phyloP scores from a whole-genome alignment of 2,329 filamentous ascomycete species.

The Trichoderma lentiforme region DNA sequence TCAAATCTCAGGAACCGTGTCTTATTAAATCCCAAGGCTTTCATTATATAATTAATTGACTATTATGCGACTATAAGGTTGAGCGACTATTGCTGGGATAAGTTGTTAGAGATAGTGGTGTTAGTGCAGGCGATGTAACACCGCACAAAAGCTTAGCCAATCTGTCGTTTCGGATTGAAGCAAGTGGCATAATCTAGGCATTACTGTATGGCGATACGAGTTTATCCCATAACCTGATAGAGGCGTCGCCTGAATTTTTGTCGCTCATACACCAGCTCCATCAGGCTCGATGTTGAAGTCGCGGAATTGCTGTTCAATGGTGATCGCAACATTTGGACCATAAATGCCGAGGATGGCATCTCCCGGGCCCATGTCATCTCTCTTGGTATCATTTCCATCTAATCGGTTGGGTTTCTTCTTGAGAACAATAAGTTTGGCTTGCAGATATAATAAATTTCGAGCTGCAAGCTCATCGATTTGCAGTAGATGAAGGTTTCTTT shows the following conservation, averaged over 20 bases:
- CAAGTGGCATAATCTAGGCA: no score
- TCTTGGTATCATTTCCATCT: background rate
- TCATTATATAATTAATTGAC: no score
- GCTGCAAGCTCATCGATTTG: background rate
- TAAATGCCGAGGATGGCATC: background rate
- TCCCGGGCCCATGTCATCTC: background rate
- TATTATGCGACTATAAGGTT: background rate
- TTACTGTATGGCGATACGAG: no score
- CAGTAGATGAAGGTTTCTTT: background rate
- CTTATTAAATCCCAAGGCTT: no score
- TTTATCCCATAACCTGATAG: no score
- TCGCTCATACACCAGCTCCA: background rate
- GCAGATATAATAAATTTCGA: background rate
- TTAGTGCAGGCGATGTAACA: background rate
- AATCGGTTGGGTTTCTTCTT: accelerated
- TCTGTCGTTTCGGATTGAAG: no score
- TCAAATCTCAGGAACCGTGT: no score
- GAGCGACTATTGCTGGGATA: background rate
- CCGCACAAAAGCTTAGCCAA: background rate
- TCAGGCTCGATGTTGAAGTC: background rate
- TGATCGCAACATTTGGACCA: background rate
- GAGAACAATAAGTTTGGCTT: background rate
- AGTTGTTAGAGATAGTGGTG: background rate
- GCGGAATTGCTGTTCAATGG: background rate
- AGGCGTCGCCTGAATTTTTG: no score